Evolutionary conservation across 352 stramenopile genomes (phyloP).

Genomic region (Phytophthora ohioensis): DNA sequence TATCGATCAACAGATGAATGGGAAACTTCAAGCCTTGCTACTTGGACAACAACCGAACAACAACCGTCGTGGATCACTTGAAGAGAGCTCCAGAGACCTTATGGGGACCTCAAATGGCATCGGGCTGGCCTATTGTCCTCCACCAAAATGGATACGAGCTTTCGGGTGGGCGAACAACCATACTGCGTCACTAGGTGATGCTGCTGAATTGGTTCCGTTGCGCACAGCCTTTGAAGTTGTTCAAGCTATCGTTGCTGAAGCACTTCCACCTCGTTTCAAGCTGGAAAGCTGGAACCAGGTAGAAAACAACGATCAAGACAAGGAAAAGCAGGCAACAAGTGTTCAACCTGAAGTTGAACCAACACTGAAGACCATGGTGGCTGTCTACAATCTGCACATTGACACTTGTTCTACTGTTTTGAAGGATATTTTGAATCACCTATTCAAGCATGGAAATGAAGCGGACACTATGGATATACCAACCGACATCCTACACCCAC

Average conservation of each 20-base stretch:
- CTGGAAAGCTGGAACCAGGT: neutral
- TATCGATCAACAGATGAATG: constrained; percentile 22
- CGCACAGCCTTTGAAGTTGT: constrained; percentile 22
- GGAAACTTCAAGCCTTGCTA: constrained; percentile 31
- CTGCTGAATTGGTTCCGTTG: constrained; percentile 21
- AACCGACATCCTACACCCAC: neutral
- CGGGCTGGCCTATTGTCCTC: neutral
- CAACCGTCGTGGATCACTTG: constrained; percentile 17
- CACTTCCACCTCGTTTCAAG: constrained; percentile 21
- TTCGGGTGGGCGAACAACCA: constrained; percentile 28
- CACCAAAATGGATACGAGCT: constrained; percentile 25
- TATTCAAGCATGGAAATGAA: neutral
- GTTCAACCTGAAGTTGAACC: neutral
- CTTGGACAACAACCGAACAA: constrained; percentile 14
- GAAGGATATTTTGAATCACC: constrained; percentile 4
- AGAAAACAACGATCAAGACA: neutral
- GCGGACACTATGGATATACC: too few species aligned
- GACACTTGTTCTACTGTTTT: constrained; percentile 8
- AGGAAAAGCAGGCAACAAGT: neutral
- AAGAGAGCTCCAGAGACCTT: constrained; percentile 21
- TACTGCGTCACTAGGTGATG: neutral
- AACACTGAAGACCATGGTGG: neutral
- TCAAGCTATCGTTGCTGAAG: constrained; percentile 25
- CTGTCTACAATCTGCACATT: constrained; percentile 27
- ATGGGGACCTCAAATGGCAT: neutral